Conservation (phyloP, 768 basidiomycete species). For the Suillus lakei region DNA sequence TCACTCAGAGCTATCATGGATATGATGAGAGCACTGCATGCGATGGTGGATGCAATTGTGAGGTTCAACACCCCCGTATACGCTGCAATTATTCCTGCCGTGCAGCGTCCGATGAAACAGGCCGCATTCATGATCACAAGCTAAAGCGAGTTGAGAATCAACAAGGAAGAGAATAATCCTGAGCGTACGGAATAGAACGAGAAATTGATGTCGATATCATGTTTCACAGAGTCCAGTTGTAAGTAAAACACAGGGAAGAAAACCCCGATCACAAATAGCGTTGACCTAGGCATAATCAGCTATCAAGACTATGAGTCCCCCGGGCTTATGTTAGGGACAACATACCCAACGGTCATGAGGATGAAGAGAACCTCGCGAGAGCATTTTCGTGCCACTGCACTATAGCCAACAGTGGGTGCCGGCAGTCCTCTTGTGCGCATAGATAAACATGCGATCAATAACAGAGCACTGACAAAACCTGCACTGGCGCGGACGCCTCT, state of each 20-base stretch:
- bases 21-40: constrained; percentile 44
- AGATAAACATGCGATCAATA: constrained; percentile 43
- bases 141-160: constrained; percentile 23
- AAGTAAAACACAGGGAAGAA: constrained; percentile 58
- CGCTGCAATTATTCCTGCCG: constrained; percentile 45
- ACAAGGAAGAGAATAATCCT: background rate
- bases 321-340: background rate
- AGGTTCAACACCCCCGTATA: constrained; percentile 46
- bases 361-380: constrained; percentile 1
- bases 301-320: background rate
- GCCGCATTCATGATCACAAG: constrained; percentile 55
- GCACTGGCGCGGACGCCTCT: constrained; percentile 45
- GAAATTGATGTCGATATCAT: constrained; percentile 44
- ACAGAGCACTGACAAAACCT: constrained; percentile 39
- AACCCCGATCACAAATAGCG: constrained; percentile 39
- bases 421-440: constrained; percentile 42
- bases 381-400: background rate
- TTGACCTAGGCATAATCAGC: background rate
- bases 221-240: constrained; percentile 52
- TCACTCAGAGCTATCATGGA: constrained; percentile 42
- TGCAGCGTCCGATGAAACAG: constrained; percentile 49
- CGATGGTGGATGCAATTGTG: constrained; percentile 32
- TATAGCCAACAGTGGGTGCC: constrained; percentile 12
- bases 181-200: constrained; percentile 52
- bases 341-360: constrained; percentile 2